These are phyloP conservation scores for Lasiosphaeriaceae sp. DNA, from an alignment of 495 filamentous ascomycete species.

Conservation along the genomic window DNA sequence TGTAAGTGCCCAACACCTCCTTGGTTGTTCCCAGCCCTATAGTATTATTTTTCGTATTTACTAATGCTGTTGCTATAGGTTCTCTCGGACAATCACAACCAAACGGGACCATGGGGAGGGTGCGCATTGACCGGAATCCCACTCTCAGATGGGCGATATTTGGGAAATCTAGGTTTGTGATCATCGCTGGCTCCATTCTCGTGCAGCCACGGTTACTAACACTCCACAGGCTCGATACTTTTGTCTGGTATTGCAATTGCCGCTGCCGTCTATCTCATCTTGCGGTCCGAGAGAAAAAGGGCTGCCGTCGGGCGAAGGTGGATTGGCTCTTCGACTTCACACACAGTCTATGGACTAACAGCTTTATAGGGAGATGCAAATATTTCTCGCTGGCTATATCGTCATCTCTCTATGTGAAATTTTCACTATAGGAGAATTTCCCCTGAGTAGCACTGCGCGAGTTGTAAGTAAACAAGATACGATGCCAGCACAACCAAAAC, in stretches of 20 bases:
- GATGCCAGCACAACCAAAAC: conserved; percentile 20
- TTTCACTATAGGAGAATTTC: conserved; percentile 88
- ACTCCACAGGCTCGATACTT: conserved; percentile 78
- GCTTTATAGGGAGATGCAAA: conserved; percentile 80
- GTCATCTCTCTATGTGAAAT: conserved; percentile 93
- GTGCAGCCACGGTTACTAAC: conserved; percentile 2
- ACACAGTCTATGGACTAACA: conserved; percentile 20
- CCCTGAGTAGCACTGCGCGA: conserved; percentile 62
- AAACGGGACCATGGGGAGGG: conserved; percentile 53
- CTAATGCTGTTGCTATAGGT: conserved; percentile 31
- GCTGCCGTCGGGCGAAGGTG: conserved; percentile 94
- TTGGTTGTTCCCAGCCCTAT: neutral
- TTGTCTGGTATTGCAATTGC: conserved; percentile 73
- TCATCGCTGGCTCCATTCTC: neutral
- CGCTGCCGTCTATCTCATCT: conserved; percentile 60
- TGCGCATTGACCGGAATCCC: conserved; percentile 72
- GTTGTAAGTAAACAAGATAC: conserved; percentile 47
- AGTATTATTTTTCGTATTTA: neutral
- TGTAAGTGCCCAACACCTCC: conserved; percentile 54
- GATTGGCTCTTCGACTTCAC: conserved; percentile 12
- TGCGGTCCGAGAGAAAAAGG: conserved; percentile 84
- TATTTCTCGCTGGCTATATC: conserved; percentile 85
- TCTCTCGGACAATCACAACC: conserved; percentile 38
- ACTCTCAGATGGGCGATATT: conserved; percentile 55
- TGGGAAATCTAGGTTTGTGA: conserved; percentile 82